Percentiles rank a stretch among this genome's conserved stretches.
phyloP scores from a whole-genome alignment of 1,139 yeast genomes.

The Yamadazyma triangularis region DNA sequence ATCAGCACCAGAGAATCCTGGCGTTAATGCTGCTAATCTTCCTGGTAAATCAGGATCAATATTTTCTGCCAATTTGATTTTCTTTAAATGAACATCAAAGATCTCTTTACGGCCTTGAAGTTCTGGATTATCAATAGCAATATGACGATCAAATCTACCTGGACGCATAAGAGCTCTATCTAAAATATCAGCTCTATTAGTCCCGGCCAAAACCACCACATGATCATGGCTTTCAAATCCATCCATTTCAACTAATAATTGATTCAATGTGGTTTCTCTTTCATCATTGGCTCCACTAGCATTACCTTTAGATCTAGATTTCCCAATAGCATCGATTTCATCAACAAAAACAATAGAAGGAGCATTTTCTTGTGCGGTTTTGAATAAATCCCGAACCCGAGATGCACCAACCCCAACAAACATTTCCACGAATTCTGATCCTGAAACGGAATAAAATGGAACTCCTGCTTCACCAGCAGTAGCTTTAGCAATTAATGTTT shows the following conservation, averaged over 20 bases:
- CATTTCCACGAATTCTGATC: constrained; percentile 99
- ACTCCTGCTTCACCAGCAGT: constrained; percentile 99
- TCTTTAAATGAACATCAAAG: constrained; percentile 76
- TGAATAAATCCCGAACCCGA: constrained; percentile 90
- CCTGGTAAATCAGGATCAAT: constrained; percentile 59
- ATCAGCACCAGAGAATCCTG: constrained; percentile 98
- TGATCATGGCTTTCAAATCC: constrained; percentile 89
- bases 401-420: constrained; percentile 99
- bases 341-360: constrained; percentile 94
- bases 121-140: constrained; percentile 87
- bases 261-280: constrained; percentile 93
- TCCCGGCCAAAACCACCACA: constrained; percentile 95
- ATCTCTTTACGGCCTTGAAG: constrained; percentile 91
- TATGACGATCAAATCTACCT: constrained; percentile 94
- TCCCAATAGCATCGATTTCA: constrained; percentile 98
- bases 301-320: constrained; percentile 80
- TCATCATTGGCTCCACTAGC: constrained; percentile 92
- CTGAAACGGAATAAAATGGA: constrained; percentile 91
- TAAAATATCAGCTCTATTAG: constrained; percentile 89
- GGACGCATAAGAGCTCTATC: constrained; percentile 94
- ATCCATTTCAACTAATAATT: constrained; percentile 95
- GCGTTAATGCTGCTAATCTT: constrained; percentile 89
- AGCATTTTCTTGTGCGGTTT: constrained; percentile 87
- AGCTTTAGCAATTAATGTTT: constrained; percentile 93
- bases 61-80: constrained; percentile 50